Evolutionary conservation across 345 rosid genomes (phyloP), one percentile per base, ranked within the genome.

Genomic region (Citrus trifoliata): DNA sequence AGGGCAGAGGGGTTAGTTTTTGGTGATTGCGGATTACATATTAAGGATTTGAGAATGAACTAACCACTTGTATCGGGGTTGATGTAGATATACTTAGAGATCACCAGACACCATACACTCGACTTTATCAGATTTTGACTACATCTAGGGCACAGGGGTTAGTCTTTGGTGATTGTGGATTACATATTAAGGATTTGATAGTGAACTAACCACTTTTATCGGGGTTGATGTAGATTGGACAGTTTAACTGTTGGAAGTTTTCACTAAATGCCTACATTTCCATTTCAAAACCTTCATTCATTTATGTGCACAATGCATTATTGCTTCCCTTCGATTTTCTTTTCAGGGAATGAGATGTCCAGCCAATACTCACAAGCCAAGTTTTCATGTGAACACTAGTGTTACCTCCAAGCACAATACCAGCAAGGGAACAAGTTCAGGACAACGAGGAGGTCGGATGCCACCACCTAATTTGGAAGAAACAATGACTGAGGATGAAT

Each of bases 331-430:
- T 48, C 13, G 67, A 51, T 35, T 72, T 78, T 59, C 65, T 70
- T 74, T 87, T 76, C 93, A 96, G 99, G 99, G 94, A 86, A 96
- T 96, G 98, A 89, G 95, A 86, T 96, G 97, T 83, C 87, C 90
- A 14, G 90, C 97, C 18, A 96, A 96, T 83, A 93, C 92, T 2
- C 99, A 96, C 89, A 96, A 94, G 89, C 95, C 99, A 37, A 91
- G 97, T 84, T 96, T 96, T 84, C 99, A 96, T 71, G 97, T 96
- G 79, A 96, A 94, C 84, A 90, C 98, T 3, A 90, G 90, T 63
- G 74, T 91, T 28, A 87, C 90, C 61, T 73, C 94, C 35, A 92
- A 85, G 83, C 90, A 86, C 61, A 76, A 56, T 61, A 42, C 82
- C 1, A 46, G 88, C 72, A 87, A 90, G 82, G 97, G 93, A 84